These are phyloP conservation scores for Echria macrotheca DNA, from an alignment of 495 filamentous ascomycete species.

Conservation along the genomic window DNA sequence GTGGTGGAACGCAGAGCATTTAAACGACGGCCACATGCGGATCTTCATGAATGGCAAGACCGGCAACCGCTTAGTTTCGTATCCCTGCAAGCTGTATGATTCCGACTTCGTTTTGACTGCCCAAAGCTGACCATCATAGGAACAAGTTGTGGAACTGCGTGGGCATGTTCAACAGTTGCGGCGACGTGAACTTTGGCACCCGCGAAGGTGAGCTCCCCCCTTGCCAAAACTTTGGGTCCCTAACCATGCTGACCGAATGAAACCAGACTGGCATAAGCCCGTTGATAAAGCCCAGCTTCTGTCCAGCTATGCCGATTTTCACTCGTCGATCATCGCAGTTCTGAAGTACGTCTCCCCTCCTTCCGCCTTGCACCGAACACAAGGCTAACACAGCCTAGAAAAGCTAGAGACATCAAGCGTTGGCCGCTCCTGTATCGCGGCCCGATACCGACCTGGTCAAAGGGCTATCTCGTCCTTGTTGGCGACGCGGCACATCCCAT, in stretches of 20 bases:
- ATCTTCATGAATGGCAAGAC: conserved; percentile 25
- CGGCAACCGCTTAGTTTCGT: conserved; percentile 34
- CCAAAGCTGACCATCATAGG: conserved; percentile 17
- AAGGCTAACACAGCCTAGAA: conserved; percentile 8
- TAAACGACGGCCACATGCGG: conserved; percentile 24
- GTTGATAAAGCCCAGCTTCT: conserved; percentile 26
- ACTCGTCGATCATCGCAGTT: conserved; percentile 20
- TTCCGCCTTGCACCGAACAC: not conserved
- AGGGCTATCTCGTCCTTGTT: conserved; percentile 36
- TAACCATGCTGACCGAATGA: not conserved
- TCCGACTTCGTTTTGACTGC: no score
- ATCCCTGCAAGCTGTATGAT: conserved; percentile 46
- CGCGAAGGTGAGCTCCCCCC: conserved; percentile 17
- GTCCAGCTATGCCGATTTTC: conserved; percentile 18
- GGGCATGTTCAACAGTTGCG: conserved; percentile 35
- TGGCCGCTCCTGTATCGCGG: conserved; percentile 40
- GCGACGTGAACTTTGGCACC: conserved; percentile 10
- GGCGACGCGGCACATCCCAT: conserved; percentile 50
- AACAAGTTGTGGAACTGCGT: conserved; percentile 41
- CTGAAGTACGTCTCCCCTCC: conserved; percentile 16
- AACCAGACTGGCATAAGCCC: conserved; percentile 25
- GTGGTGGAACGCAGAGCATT: conserved; percentile 27
- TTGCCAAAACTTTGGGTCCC: not conserved
- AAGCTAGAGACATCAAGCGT: conserved; percentile 38
- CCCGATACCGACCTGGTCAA: conserved; percentile 31